Evolutionary conservation across 1,139 yeast species (phyloP).

Genomic region (Geotrichum reessii): DNA sequence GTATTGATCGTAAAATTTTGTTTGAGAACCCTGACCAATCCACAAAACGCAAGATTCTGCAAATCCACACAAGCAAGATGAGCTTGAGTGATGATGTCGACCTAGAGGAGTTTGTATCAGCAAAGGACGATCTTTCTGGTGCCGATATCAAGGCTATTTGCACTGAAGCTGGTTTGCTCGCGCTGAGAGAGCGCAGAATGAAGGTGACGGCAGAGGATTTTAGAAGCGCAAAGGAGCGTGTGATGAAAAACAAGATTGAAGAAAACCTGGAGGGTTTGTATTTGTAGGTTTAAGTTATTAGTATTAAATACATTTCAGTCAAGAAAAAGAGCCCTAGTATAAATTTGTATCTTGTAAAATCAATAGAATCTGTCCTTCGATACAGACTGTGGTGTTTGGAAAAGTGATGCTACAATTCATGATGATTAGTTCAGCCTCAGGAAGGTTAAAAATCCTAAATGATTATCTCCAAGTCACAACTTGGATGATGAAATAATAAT

Average conservation of each 20-base stretch:
- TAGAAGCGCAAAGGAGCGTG: conserved; percentile 91
- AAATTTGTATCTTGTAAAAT: neutral
- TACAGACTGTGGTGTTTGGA: no score
- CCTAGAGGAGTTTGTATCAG: conserved; percentile 80
- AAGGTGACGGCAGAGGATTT: conserved; percentile 95
- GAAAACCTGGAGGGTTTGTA: conserved; percentile 95
- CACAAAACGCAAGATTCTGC: conserved; percentile 88
- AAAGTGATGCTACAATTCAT: no score
- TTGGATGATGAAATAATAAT: no score
- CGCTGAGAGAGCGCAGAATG: conserved; percentile 96
- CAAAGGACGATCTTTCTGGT: conserved; percentile 94
- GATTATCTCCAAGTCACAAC: no score
- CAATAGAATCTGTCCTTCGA: no score
- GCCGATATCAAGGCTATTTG: conserved; percentile 98
- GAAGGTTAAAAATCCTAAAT: no score
- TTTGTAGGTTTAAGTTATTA: conserved; percentile 41
- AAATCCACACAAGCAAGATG: conserved; percentile 94
- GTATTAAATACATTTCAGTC: neutral
- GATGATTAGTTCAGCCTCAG: no score
- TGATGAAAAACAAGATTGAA: conserved; percentile 94
- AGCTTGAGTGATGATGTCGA: conserved; percentile 81
- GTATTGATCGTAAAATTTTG: conserved; percentile 94
- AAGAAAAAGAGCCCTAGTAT: neutral
- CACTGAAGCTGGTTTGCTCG: conserved; percentile 94
- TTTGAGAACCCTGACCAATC: conserved; percentile 94